Evolutionary conservation across 371 early-diverging fungal species (phyloP).

Genomic region (Saksenaea oblongispora): DNA sequence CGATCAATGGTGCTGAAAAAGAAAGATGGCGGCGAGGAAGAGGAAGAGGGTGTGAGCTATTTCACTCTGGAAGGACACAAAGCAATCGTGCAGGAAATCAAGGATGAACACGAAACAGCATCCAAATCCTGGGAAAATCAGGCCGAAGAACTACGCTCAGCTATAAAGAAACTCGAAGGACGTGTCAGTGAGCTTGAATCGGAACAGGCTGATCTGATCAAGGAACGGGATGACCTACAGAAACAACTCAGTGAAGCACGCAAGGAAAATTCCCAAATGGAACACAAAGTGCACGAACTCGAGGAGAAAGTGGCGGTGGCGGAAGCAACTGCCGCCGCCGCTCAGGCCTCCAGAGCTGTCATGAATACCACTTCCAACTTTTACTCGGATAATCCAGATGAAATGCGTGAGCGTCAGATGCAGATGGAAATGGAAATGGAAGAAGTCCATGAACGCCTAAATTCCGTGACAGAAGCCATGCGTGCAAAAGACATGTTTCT

Average conservation of each 20-base stretch:
- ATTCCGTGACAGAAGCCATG: constrained; percentile 44
- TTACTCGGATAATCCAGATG: constrained; percentile 32
- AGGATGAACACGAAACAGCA: constrained; percentile 25
- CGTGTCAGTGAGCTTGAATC: constrained; percentile 54
- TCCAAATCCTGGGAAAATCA: constrained; percentile 25
- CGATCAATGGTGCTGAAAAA: constrained; percentile 36
- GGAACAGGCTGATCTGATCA: constrained; percentile 55
- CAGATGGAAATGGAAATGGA: constrained; percentile 53
- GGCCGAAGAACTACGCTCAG: constrained; percentile 12
- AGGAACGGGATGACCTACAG: constrained; percentile 61
- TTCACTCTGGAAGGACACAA: constrained; percentile 41
- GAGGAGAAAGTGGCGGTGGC: constrained; percentile 51
- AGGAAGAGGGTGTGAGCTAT: constrained; percentile 6
- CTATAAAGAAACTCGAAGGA: constrained; percentile 34
- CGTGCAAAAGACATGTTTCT: constrained; percentile 56
- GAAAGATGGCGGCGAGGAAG: constrained; percentile 14
- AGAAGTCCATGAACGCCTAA: constrained; percentile 52
- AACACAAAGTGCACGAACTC: constrained; percentile 36
- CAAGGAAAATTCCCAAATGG: constrained; percentile 53
- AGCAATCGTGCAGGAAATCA: constrained; percentile 42
- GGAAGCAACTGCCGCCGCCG: constrained; percentile 48
- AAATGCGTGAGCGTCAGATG: constrained; percentile 42
- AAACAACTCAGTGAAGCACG: constrained; percentile 54
- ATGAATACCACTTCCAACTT: constrained; percentile 18
- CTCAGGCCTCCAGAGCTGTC: constrained; percentile 25